phyloP scores from a whole-genome alignment of 192 early-diverging fungal genomes.

The Podila epigama region DNA sequence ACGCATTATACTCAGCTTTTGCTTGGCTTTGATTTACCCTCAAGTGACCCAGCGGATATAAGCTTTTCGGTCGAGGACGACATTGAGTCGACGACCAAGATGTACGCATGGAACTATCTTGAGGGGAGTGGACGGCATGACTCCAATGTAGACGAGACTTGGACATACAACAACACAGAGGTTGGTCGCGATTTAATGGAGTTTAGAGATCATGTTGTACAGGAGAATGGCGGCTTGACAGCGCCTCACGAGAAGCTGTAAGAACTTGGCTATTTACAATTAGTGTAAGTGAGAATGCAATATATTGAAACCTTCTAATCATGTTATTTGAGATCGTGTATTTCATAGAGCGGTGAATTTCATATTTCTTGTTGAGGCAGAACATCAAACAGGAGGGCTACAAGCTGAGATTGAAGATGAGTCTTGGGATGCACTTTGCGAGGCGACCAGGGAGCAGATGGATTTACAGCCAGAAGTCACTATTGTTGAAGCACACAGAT shows the following conservation, averaged over 20 bases:
- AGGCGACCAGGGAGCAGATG: background rate
- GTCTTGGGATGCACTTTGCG: background rate
- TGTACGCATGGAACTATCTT: no score
- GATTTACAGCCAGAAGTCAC: background rate
- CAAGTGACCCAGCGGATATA: no score
- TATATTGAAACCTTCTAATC: no score
- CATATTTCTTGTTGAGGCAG: slow-evolving; percentile 4
- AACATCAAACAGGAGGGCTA: slow-evolving; percentile 4
- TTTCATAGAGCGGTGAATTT: slow-evolving; percentile 11
- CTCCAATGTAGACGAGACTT: slow-evolving; percentile 4
- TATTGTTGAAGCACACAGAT: background rate
- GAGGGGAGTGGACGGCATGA: background rate
- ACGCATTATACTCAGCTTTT: no score
- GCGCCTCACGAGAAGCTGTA: slow-evolving; percentile 14
- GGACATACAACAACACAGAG: background rate
- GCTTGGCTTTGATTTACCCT: no score
- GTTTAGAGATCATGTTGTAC: background rate
- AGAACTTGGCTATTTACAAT: no score
- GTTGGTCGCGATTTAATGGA: slow-evolving; percentile 9
- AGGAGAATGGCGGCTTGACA: slow-evolving; percentile 3
- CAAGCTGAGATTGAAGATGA: slow-evolving; percentile 5
- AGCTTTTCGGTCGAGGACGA: no score
- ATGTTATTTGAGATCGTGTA: background rate
- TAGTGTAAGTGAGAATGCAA: no score
- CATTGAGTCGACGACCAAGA: no score